phyloP scores from a whole-genome alignment of 139 green algal species.

The Micromonas pusilla region DNA sequence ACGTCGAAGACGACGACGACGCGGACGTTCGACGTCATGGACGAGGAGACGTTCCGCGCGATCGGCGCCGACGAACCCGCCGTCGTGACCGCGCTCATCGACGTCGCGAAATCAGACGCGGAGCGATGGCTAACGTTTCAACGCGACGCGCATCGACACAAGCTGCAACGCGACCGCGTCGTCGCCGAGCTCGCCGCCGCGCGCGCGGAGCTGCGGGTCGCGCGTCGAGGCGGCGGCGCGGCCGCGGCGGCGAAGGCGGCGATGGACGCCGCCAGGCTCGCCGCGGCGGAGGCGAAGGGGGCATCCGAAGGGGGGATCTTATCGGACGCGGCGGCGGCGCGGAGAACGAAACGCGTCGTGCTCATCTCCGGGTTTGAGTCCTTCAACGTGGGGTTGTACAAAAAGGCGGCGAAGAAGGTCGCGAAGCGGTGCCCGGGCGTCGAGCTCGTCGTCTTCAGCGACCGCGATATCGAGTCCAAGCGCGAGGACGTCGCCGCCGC shows the following conservation, averaged over 20 bases:
- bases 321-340: neutral
- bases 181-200: conserved; percentile 15
- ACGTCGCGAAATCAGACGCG: neutral
- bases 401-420: conserved; percentile 46
- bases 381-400: conserved; percentile 92
- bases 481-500: conserved; percentile 62
- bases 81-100: neutral
- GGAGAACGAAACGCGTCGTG: conserved; percentile 61
- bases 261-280: neutral
- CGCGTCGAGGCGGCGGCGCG: neutral
- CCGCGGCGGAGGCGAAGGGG: neutral
- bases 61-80: neutral
- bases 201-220: conserved; percentile 24
- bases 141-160: conserved; percentile 19
- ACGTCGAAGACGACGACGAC: too few species aligned
- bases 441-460: conserved; percentile 74
- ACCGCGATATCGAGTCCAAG: conserved; percentile 69
- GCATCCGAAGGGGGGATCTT: neutral
- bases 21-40: neutral
- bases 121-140: conserved; percentile 36
- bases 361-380: conserved; percentile 93
- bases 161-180: conserved; percentile 23
- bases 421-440: conserved; percentile 36
- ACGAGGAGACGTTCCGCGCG: neutral
- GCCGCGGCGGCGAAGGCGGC: neutral